Base-by-base conservation (phyloP, 2,329 filamentous ascomycete species). In the Cladosporium sp. region DNA sequence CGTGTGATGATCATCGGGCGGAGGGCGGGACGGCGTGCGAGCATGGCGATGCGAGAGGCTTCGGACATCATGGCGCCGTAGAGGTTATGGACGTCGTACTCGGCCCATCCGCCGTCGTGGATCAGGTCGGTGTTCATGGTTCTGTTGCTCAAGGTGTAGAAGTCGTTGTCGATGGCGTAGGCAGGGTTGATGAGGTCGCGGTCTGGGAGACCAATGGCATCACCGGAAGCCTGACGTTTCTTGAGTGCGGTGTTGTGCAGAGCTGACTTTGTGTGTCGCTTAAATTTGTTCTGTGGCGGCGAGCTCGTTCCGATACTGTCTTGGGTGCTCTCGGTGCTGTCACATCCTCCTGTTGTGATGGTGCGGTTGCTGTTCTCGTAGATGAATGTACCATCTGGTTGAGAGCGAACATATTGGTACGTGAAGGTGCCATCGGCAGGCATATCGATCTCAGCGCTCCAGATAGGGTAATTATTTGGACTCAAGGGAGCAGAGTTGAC, bases 61-160 rank as follows among this genome's bases (percentile, higher is more conserved):
- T 74, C 69, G 1, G 83, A 85, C 86, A 90, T 91, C 82, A 88
- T 76, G 60, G 80, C 79, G 1, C 88, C 88, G 64, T 88, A 89
- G 1, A 90, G 68, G 58, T 90, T 90, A 65, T 91, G 88, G 0
- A 83, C 86, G 58, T 91, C 88, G 62, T 88, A 89, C 66, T 87
- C 81, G 17, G 75, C 73, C 32, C 83, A 70, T 1, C 85, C 85
- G 52, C 86, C 83, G 37, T 81, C 75, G 64, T 89, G 85, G 7
- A 84, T 76, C 7, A 88, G 69, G 61, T 88, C 79, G 0, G 85
- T 86, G 56, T 81, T 75, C 47, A 88, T 79, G 0, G 86, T 76
- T 42, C 61, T 61, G 51, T 71, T 68, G 5, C 66, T 69, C 1
- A 77, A 51, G 17, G 64, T 58, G 15, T 73, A 73, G 1, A 78